Conservation (phyloP, 805 yeast species). For the Wickerhamomyces pijperi region DNA sequence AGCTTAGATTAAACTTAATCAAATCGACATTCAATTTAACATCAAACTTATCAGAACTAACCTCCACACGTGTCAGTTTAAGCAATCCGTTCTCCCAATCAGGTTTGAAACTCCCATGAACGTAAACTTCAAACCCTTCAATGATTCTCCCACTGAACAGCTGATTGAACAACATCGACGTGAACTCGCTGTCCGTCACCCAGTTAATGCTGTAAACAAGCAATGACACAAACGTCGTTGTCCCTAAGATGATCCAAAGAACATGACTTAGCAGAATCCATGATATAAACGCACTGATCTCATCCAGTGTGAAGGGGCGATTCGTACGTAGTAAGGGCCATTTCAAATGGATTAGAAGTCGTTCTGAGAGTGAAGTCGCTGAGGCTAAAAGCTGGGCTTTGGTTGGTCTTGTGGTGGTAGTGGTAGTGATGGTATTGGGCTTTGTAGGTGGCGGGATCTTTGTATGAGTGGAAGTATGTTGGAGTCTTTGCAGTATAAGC, state of each 20-base stretch:
- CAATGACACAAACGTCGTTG: slow-evolving; percentile 84
- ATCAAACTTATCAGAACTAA: slow-evolving; percentile 61
- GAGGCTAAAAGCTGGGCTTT: slow-evolving; percentile 11
- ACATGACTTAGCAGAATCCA: slow-evolving; percentile 87
- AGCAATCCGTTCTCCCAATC: slow-evolving; percentile 85
- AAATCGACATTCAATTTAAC: slow-evolving; percentile 70
- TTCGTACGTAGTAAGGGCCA: slow-evolving; percentile 71
- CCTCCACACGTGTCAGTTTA: slow-evolving; percentile 62
- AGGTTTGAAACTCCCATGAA: slow-evolving; percentile 86
- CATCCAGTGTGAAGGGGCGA: slow-evolving; percentile 83
- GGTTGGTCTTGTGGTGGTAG: slow-evolving; percentile 1
- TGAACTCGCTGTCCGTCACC: slow-evolving; percentile 77
- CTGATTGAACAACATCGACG: slow-evolving; percentile 74
- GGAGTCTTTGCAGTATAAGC: too few species aligned
- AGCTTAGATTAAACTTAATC: slow-evolving; percentile 66
- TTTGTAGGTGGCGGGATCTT: too few species aligned
- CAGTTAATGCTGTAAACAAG: slow-evolving; percentile 63
- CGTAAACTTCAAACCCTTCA: slow-evolving; percentile 68
- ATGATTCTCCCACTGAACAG: slow-evolving; percentile 50
- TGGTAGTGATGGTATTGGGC: too few species aligned
- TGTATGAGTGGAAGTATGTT: too few species aligned
- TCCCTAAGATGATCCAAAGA: slow-evolving; percentile 66
- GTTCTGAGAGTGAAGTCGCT: slow-evolving; percentile 21
- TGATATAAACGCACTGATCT: slow-evolving; percentile 74
- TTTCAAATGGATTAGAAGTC: slow-evolving; percentile 44